Evolutionary conservation across 2,329 filamentous ascomycete genomes (phyloP).

Genomic region (Pestalotiopsis sp.): DNA sequence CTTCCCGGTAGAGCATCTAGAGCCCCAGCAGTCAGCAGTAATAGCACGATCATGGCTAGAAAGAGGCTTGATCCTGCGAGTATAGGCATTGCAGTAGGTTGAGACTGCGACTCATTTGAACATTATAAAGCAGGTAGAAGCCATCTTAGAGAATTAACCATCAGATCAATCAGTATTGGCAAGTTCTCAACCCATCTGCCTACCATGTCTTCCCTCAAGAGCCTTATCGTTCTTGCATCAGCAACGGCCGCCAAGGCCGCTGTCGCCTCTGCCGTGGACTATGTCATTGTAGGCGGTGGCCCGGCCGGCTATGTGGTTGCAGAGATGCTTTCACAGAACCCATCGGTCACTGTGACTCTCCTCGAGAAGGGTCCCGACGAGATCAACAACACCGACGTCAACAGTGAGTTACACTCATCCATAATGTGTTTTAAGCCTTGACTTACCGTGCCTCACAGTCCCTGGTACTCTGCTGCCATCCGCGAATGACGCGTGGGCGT

Average conservation of each 20-base stretch:
- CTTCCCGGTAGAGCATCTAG: not conserved
- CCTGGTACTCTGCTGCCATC: not conserved
- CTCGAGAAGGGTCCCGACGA: conserved; percentile 3
- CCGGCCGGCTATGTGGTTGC: conserved; percentile 7
- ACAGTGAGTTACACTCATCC: not conserved
- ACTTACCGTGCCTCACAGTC: not conserved
- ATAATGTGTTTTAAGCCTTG: not conserved
- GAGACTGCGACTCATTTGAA: not conserved
- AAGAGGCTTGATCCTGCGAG: too few relatives aligned
- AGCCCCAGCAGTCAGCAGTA: not conserved
- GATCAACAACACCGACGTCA: not conserved
- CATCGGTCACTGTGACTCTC: not conserved
- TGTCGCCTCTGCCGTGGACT: not conserved
- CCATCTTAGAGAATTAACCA: not conserved
- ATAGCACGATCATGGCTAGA: not conserved
- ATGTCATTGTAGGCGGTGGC: conserved; percentile 10
- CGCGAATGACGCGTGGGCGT: not conserved
- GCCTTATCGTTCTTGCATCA: not conserved
- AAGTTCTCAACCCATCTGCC: not conserved
- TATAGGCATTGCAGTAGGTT: too few relatives aligned
- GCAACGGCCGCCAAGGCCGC: not conserved
- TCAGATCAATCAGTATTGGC: not conserved
- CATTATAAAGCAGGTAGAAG: not conserved
- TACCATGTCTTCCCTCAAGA: not conserved
- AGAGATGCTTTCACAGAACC: conserved; percentile 1